Conservation (phyloP, 331 rosid genomes). For the Phaseolus coccineus region DNA sequence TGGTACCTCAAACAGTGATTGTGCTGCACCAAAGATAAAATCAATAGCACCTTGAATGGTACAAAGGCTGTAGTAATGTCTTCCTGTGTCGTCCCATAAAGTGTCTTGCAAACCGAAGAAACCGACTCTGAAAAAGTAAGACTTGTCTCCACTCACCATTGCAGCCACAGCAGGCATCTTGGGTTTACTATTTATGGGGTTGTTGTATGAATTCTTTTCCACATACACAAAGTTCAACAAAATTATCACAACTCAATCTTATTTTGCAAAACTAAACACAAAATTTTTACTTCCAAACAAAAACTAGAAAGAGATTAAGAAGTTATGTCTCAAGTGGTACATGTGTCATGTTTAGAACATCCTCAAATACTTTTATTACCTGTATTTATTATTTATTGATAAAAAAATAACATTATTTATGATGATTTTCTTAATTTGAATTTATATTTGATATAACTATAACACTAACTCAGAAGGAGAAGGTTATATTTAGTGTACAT, state of each 20-base stretch:
- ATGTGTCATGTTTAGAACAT: too few relatives aligned
- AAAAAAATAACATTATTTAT: too few relatives aligned
- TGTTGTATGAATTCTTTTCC: slow-evolving; percentile 76
- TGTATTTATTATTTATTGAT: too few relatives aligned
- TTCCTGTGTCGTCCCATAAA: slow-evolving; percentile 78
- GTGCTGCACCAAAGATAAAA: slow-evolving; percentile 85
- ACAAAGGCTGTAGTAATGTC: slow-evolving; percentile 81
- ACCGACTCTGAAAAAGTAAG: slow-evolving; percentile 63
- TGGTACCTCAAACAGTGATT: slow-evolving; percentile 73
- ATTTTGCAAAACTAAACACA: neutral
- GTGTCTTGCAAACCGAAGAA: slow-evolving; percentile 92
- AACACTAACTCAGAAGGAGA: too few relatives aligned
- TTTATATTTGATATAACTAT: too few relatives aligned
- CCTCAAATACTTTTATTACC: too few relatives aligned
- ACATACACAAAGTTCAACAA: neutral
- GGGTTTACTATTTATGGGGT: slow-evolving; percentile 49
- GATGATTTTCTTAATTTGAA: too few relatives aligned
- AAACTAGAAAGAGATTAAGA: neutral
- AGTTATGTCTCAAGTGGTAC: neutral
- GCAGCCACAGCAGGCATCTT: slow-evolving; percentile 74
- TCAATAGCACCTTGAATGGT: slow-evolving; percentile 92
- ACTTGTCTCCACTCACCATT: slow-evolving; percentile 65
- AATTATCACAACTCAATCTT: neutral
- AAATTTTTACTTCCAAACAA: neutral
- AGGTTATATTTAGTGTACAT: too few relatives aligned